phyloP scores from a whole-genome alignment of 108 stramenopile species.

The Aurantiochytrium sp. region DNA sequence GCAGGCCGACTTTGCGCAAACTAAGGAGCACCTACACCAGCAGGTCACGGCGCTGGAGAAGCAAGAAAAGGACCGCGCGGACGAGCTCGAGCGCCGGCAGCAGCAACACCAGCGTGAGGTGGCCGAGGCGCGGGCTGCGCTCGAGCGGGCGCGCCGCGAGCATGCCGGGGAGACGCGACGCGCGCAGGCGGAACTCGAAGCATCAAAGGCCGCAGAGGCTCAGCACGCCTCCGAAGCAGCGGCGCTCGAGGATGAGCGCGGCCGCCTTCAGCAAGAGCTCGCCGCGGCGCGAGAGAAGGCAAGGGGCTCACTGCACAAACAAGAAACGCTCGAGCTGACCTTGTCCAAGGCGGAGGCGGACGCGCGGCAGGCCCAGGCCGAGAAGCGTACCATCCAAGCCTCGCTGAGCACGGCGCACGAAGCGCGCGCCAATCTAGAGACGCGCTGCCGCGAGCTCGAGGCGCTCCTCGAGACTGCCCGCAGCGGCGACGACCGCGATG shows the following conservation, averaged over 20 bases:
- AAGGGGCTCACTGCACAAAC: neutral
- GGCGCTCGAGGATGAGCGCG: neutral
- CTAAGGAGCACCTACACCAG: no score
- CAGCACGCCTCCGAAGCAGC: neutral
- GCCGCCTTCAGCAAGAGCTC: neutral
- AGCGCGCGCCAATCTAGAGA: neutral
- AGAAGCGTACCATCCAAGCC: neutral
- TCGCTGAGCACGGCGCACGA: neutral
- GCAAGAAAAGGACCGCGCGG: no score
- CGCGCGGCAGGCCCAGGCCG: neutral
- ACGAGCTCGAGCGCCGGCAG: neutral
- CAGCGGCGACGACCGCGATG: neutral
- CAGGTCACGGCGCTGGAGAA: no score
- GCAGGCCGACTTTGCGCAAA: no score
- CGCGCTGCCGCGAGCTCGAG: neutral
- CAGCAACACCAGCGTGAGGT: no score
- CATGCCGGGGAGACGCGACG: no score
- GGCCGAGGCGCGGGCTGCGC: no score
- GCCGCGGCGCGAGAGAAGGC: neutral
- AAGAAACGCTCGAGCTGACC: neutral
- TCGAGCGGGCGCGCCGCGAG: no score
- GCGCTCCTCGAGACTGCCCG: neutral
- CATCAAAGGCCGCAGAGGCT: no score
- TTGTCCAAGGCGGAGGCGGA: neutral
- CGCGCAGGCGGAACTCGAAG: no score